Evolutionary conservation across 768 basidiomycete species (phyloP).

Genomic region (Cantharellus anzutake): DNA sequence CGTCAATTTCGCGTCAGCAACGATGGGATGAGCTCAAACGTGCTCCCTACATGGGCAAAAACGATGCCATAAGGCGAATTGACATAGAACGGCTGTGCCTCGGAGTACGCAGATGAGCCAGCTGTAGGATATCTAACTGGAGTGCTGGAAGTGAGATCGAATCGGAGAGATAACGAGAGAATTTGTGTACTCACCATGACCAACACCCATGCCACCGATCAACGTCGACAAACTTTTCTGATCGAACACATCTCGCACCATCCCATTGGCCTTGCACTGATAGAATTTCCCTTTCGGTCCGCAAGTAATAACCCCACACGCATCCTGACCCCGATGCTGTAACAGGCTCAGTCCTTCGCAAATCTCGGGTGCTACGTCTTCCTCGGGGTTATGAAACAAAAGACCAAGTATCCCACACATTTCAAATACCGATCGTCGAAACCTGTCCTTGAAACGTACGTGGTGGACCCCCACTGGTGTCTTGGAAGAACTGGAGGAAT

Average conservation of each 20-base stretch:
- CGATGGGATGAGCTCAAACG: background rate
- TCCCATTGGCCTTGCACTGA: constrained; percentile 98
- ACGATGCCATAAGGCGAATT: constrained; percentile 99
- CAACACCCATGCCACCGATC: constrained; percentile 90
- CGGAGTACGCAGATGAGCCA: constrained; percentile 88
- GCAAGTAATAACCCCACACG: constrained; percentile 92
- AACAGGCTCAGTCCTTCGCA: constrained; percentile 87
- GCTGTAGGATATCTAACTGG: constrained; percentile 95
- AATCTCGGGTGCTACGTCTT: constrained; percentile 72
- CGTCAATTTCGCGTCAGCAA: background rate
- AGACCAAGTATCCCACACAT: constrained; percentile 92
- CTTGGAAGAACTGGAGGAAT: too few species aligned
- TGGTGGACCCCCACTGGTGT: background rate
- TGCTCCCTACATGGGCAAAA: constrained; percentile 69
- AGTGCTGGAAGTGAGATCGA: background rate
- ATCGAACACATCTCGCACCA: constrained; percentile 97
- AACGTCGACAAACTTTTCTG: constrained; percentile 51
- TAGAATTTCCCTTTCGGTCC: constrained; percentile 88
- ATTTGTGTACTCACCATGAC: constrained; percentile 50
- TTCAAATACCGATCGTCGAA: constrained; percentile 10
- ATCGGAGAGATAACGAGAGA: constrained; percentile 3
- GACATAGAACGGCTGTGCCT: constrained; percentile 98
- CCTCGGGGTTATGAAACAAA: constrained; percentile 54
- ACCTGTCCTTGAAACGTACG: background rate
- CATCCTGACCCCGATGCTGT: constrained; percentile 96